Evolutionary conservation across 192 early-diverging fungal species (phyloP).

Genomic region (Coemansia sp.): DNA sequence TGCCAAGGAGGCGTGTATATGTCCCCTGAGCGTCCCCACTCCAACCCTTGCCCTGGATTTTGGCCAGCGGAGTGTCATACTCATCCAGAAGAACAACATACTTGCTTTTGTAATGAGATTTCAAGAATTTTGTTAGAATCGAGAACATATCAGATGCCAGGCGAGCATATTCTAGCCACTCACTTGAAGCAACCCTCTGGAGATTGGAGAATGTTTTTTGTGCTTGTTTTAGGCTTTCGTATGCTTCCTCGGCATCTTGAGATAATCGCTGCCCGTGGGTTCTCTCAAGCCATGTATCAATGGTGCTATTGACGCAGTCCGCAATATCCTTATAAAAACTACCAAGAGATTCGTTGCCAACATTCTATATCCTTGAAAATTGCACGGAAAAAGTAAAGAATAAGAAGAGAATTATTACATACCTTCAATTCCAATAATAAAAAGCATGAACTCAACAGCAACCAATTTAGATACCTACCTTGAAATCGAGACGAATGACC

Average conservation of each 20-base stretch:
- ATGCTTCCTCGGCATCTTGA: background rate
- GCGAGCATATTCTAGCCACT: background rate
- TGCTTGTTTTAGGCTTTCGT: background rate
- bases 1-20: constrained; percentile 1
- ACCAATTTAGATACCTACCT: constrained; percentile 8
- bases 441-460: background rate
- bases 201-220: background rate
- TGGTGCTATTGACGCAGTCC: background rate
- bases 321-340: background rate
- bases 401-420: background rate
- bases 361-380: background rate
- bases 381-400: background rate
- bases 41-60: constrained; percentile 1
- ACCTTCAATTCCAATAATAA: no score
- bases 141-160: background rate
- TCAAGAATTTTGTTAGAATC: background rate
- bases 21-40: background rate
- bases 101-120: background rate
- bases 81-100: constrained; percentile 17
- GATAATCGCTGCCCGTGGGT: background rate
- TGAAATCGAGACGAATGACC: constrained; percentile 19
- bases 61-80: constrained; percentile 7
- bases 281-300: background rate
- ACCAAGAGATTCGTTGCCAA: background rate
- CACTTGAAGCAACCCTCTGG: background rate